Base-by-base conservation (phyloP, 331 rosid species). In the Pyrus hybrid region DNA sequence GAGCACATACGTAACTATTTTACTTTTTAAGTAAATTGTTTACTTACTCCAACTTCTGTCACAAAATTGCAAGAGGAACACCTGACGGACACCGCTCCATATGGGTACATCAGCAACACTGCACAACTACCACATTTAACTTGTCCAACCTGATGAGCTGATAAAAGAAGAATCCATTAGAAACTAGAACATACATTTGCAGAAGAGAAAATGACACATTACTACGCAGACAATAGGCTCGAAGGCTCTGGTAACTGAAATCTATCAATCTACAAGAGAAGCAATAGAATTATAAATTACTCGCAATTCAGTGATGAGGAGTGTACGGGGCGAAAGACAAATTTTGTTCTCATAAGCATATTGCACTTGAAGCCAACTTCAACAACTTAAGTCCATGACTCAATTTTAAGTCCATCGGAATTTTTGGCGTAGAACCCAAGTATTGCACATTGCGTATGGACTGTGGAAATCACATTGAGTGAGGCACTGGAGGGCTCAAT, bases 121-220 rank as follows among this genome's bases (percentile, higher is more conserved):
- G 86, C 85, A 86, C 98, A 94, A 67, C 83, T 71, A 37, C 89
- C 91, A 74, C 99, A 94, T 71, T 88, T 87, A 62, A 94, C 99
- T 81, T 84, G 88, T 58, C 97, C 97, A 69, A 90, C 89, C 90
- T 88, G 84, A 71, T 91, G 91, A 77, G 91, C 99, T 94, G 90
- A 62, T 72, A 78, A 77, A 25, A 76, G 68, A 79, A 77, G 47
- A 81, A 68, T 17, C 63, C 70, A 28, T 43, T 30, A 26, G 70
- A 74, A 35, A 8, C 43, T 35, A 35, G 12, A 8, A 35, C 10
- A 22, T 60, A n/a, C 9, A 9, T 21, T 4, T 54, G 16, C 61
- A 76, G 14, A 71, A 26, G 4, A 18, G 45, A 33, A 71, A 29
- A 21, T 2, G 21, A 3, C 57, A 25, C 64, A 3, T 54, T 4